Conservation (phyloP, 345 rosid genomes). For the Salix viminalis region DNA sequence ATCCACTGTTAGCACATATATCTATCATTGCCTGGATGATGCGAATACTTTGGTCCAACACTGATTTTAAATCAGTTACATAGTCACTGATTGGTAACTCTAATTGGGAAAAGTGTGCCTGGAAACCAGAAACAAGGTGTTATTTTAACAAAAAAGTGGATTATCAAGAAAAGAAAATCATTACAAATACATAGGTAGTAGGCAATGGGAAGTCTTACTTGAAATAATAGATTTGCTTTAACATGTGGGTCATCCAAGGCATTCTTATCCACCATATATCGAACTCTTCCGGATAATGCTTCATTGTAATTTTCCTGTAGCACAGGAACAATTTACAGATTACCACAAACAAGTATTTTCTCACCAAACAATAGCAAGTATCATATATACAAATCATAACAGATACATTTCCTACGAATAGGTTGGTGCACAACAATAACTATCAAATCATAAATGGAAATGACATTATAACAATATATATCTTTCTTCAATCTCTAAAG, state of each 20-base stretch:
- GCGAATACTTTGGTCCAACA: conserved; percentile 95
- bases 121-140: conserved; percentile 22
- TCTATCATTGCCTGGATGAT: conserved; percentile 98
- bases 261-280: conserved; percentile 64
- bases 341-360: neutral
- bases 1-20: conserved; percentile 95
- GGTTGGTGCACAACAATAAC: too few species aligned
- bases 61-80: conserved; percentile 88
- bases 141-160: neutral
- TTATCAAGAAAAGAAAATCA: neutral
- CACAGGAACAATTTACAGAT: neutral
- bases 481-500: too few species aligned
- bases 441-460: too few species aligned
- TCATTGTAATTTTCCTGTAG: conserved; percentile 76
- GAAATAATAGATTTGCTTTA: conserved; percentile 83
- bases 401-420: too few species aligned
- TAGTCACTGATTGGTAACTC: conserved; percentile 91
- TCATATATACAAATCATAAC: too few species aligned
- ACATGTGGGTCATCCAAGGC: conserved; percentile 91
- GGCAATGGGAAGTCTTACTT: conserved; percentile 37
- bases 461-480: too few species aligned
- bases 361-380: neutral
- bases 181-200: neutral
- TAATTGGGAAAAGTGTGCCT: conserved; percentile 91
- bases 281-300: conserved; percentile 65